These are phyloP conservation scores for Botrytis medusae DNA, from an alignment of 2,329 filamentous ascomycete species.

Conservation along the genomic window DNA sequence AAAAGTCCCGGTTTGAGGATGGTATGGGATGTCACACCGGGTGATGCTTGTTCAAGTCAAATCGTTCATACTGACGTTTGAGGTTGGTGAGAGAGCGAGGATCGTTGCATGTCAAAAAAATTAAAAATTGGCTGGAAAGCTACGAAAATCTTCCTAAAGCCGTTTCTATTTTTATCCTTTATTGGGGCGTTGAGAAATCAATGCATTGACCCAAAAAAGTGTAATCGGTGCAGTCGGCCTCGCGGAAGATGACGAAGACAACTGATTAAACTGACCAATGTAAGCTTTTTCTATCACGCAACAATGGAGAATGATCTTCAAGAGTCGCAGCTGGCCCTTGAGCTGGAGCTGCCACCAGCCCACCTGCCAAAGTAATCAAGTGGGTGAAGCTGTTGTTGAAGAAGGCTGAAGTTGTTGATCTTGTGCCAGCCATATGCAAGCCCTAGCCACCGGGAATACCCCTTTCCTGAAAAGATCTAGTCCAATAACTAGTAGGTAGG, in stretches of 20 bases:
- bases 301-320: slow-evolving; percentile 16
- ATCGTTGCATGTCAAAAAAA: slow-evolving; percentile 6
- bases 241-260: slow-evolving; percentile 4
- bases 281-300: neutral
- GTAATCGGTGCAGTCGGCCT: neutral
- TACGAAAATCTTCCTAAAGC: slow-evolving; percentile 6
- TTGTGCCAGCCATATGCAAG: neutral
- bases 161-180: slow-evolving; percentile 11
- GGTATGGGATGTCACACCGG: neutral
- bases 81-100: slow-evolving; percentile 13
- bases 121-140: neutral
- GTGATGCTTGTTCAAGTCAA: slow-evolving; percentile 11
- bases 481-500: neutral
- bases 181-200: neutral
- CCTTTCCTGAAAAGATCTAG: slow-evolving; percentile 1
- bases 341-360: neutral
- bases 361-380: neutral
- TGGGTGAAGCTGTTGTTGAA: neutral
- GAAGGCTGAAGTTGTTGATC: slow-evolving; percentile 12
- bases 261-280: neutral
- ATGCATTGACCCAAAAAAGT: neutral
- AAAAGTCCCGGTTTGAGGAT: neutral
- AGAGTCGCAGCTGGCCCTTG: neutral
- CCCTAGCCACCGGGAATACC: neutral
- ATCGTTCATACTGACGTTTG: slow-evolving; percentile 7